Conservation (phyloP, 2,329 filamentous ascomycete genomes). For the Claviceps monticola region DNA sequence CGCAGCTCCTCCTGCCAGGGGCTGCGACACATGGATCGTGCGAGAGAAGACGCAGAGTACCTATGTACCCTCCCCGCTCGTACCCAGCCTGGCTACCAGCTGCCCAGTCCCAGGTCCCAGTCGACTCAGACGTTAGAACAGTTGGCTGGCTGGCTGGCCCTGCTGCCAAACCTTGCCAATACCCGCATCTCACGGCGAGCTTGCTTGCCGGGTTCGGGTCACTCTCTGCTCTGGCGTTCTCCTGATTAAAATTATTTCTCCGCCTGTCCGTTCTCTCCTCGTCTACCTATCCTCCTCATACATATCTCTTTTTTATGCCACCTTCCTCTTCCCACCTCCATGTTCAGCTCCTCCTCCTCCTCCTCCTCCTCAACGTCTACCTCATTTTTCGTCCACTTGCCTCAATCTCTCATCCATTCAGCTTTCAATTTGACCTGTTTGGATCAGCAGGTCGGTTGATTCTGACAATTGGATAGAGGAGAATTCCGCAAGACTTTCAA, state of each 20-base stretch:
- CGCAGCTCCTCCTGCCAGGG: constrained; percentile 3
- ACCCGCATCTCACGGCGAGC: neutral
- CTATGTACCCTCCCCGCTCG: neutral
- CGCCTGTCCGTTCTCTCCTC: constrained; percentile 42
- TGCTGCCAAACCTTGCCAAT: neutral
- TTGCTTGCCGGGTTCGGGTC: constrained; percentile 4
- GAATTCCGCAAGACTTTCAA: constrained; percentile 16
- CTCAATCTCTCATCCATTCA: constrained; percentile 37
- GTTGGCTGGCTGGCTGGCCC: neutral
- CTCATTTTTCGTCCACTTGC: constrained; percentile 30
- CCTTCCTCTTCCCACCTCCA: constrained; percentile 20
- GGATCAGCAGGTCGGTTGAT: constrained; percentile 19
- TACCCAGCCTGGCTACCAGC: neutral
- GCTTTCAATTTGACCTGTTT: constrained; percentile 31
- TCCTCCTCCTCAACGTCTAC: constrained; percentile 26
- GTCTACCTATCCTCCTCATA: constrained; percentile 40
- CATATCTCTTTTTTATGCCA: constrained; percentile 31
- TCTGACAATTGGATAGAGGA: constrained; percentile 20
- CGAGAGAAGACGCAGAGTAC: neutral
- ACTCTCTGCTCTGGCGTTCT: constrained; percentile 8
- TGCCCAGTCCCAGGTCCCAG: neutral
- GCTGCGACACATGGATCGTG: neutral
- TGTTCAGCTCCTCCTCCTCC: constrained; percentile 23
- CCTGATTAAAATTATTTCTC: constrained; percentile 27
- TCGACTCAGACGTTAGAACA: neutral